These are phyloP conservation scores for Bolboschoenoplectus hybrid DNA, from an alignment of 202 grass and related monocot species.

Conservation along the genomic window DNA sequence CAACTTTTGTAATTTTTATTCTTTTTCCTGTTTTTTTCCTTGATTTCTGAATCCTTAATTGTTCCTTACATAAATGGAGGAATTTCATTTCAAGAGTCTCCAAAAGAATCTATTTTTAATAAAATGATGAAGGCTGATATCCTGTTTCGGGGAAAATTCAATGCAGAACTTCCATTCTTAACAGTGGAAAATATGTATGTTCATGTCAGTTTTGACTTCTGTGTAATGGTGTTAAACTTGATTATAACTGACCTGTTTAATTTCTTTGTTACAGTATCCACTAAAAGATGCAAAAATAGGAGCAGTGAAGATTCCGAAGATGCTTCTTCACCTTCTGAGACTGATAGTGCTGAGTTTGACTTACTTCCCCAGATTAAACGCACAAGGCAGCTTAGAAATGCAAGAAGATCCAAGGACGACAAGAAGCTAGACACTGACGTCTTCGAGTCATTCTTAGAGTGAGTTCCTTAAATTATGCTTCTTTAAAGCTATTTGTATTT, in stretches of 20 bases:
- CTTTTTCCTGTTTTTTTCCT: neutral
- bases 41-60: neutral
- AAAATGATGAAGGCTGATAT: neutral
- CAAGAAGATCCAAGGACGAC: constrained; percentile 45
- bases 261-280: constrained; percentile 15
- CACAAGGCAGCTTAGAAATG: constrained; percentile 45
- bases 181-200: neutral
- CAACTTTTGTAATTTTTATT: neutral
- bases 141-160: neutral
- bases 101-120: neutral
- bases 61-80: neutral
- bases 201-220: neutral
- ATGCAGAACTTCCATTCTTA: neutral
- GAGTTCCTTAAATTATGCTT: constrained; percentile 39
- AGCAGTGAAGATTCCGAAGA: constrained; percentile 27
- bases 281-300: constrained; percentile 25
- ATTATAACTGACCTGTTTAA: constrained; percentile 4
- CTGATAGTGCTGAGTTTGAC: constrained; percentile 23
- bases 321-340: neutral
- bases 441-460: constrained; percentile 89
- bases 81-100: neutral
- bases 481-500: neutral
- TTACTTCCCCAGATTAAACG: constrained; percentile 35
- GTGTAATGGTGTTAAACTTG: neutral
- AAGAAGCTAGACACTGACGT: constrained; percentile 68